Percentiles rank a stretch among this genome's conserved stretches.
These are phyloP conservation scores for Eurotiales sp. DNA, from an alignment of 2,329 filamentous ascomycete species.

Conservation along the genomic window DNA sequence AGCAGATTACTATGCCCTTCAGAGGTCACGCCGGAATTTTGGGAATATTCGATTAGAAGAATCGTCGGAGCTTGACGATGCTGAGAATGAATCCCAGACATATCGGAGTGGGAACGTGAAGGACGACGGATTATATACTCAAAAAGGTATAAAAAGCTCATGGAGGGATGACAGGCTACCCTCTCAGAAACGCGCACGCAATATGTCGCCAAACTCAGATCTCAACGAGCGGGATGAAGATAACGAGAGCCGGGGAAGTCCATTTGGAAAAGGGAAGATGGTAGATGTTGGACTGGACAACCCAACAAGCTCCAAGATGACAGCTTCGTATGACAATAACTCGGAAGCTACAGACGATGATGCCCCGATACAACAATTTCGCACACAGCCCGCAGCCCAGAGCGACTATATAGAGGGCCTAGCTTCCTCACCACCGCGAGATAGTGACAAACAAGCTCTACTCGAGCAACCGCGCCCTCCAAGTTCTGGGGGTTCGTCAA, in stretches of 20 bases:
- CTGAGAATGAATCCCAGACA: slow-evolving; percentile 57
- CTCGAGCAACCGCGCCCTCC: slow-evolving; percentile 43
- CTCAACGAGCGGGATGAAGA: slow-evolving; percentile 34
- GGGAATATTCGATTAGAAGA: slow-evolving; percentile 79
- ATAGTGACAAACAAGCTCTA: slow-evolving; percentile 50
- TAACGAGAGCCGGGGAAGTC: slow-evolving; percentile 26
- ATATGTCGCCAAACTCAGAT: slow-evolving; percentile 19
- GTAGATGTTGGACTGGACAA: slow-evolving; percentile 83
- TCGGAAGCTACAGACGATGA: slow-evolving; percentile 42
- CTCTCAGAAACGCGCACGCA: slow-evolving; percentile 35
- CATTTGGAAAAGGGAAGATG: slow-evolving; percentile 61
- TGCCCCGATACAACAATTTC: slow-evolving; percentile 54
- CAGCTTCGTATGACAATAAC: slow-evolving; percentile 39
- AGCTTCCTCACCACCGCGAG: slow-evolving; percentile 45
- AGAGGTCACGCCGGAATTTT: slow-evolving; percentile 84
- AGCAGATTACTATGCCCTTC: slow-evolving; percentile 88
- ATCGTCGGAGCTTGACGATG: slow-evolving; percentile 77
- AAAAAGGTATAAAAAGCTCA: slow-evolving; percentile 54
- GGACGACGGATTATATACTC: slow-evolving; percentile 34
- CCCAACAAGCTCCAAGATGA: slow-evolving; percentile 47
- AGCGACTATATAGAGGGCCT: slow-evolving; percentile 37
- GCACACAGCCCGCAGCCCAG: slow-evolving; percentile 41
- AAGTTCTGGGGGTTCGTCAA: slow-evolving; percentile 51
- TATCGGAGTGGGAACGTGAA: slow-evolving; percentile 49
- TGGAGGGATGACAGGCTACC: slow-evolving; percentile 50